Base-by-base conservation (phyloP, 2,329 filamentous ascomycete genomes). In the Colletotrichum scovillei region DNA sequence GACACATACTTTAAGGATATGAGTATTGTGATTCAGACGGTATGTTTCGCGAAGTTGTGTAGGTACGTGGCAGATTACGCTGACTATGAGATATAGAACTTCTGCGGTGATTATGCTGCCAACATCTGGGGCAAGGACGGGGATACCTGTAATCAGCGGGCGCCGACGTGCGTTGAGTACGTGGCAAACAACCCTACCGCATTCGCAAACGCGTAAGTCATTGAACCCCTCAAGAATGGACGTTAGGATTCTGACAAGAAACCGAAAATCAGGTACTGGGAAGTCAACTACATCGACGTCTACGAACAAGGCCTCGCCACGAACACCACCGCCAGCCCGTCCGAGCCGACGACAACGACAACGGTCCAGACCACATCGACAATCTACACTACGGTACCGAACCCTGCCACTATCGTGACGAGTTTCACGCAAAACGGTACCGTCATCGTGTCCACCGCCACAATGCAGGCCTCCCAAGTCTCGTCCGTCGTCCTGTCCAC, bases 31-130 rank as follows among this genome's bases (percentile, higher is more conserved):
- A 88, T 95, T 77, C 91, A 95, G 78, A 95, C 91, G 56, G 86
- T 87, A 69, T 75, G 81, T 30, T 32, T 12, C 26, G 28, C 5
- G 46, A 53, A 19, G n/a, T 32, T 19, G 8, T 4, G 12, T 19
- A 19, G 24, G 46, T 42, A 42, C 2, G 11, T 49, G 9, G 1
- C 7, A 49, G 11, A 3, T 9, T 3, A 42, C 5, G 26, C 66
- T 70, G 53, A 70, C 69, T 9, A 7, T 4, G 24, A 28, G 16
- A 28, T 24, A 22, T 42, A 88, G 86, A 86, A 93, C 64, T 94
- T 97, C 80, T 97, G 94, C 78, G 94, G 94, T 30, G 90, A 92
- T 77, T 95, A 93, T 87, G 93, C 92, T 0, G 91, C 81, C 55
- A 80, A 80, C 5, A 78, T 82, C 19, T 88, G 87, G 87, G 80